Percentiles rank a stretch among this genome's conserved stretches.
Evolutionary conservation across 2,329 filamentous ascomycete species (phyloP).

Genomic region (Pezicula neosporulosa): DNA sequence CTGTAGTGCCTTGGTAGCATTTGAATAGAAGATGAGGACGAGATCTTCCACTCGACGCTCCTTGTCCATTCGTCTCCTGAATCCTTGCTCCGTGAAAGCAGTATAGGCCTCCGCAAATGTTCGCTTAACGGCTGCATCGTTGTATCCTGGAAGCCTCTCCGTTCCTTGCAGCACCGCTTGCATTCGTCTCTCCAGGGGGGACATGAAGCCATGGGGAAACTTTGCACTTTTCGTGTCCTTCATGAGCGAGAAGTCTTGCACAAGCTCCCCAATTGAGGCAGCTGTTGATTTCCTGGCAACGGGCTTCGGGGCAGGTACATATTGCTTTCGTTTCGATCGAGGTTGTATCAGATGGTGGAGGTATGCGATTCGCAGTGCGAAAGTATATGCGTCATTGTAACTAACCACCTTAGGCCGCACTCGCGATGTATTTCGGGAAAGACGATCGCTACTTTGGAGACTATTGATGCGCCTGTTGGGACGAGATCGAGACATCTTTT

Average conservation of each 20-base stretch:
- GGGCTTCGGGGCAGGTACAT: slow-evolving; percentile 64
- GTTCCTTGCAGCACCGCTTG: slow-evolving; percentile 60
- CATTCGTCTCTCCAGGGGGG: slow-evolving; percentile 51
- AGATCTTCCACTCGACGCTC: slow-evolving; percentile 90
- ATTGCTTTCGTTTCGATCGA: slow-evolving; percentile 84
- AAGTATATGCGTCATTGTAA: slow-evolving; percentile 84
- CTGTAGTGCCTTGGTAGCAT: slow-evolving; percentile 85
- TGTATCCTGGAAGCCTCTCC: slow-evolving; percentile 83
- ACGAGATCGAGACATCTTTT: slow-evolving; percentile 24
- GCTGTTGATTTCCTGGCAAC: slow-evolving; percentile 53
- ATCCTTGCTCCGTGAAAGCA: slow-evolving; percentile 82
- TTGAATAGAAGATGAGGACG: slow-evolving; percentile 93
- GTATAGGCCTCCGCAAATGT: slow-evolving; percentile 95
- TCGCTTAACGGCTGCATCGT: slow-evolving; percentile 85
- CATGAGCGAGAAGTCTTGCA: slow-evolving; percentile 76
- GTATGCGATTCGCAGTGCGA: slow-evolving; percentile 85
- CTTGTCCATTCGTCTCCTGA: slow-evolving; percentile 89
- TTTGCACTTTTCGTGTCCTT: slow-evolving; percentile 66
- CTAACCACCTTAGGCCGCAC: slow-evolving; percentile 46
- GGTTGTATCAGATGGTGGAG: slow-evolving; percentile 92
- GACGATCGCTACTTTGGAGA: slow-evolving; percentile 20
- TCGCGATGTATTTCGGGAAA: slow-evolving; percentile 35
- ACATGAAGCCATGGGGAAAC: slow-evolving; percentile 69
- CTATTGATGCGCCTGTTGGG: slow-evolving; percentile 26
- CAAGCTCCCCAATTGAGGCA: slow-evolving; percentile 77